These are phyloP conservation scores for Incumbomyces delicatus DNA, from an alignment of 2,329 filamentous ascomycete genomes.

Conservation along the genomic window DNA sequence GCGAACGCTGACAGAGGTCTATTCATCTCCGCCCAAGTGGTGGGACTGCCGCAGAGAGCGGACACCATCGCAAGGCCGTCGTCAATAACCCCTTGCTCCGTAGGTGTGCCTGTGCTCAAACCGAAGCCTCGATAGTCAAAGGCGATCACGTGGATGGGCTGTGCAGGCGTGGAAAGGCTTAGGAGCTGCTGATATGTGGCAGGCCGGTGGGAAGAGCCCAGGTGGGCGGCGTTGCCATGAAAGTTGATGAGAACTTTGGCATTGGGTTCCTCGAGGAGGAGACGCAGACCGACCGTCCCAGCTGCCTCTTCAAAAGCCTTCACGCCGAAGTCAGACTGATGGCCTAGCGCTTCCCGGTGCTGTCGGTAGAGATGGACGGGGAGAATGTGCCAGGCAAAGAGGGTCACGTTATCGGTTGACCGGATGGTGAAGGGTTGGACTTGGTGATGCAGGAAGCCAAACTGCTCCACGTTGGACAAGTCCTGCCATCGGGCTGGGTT, in stretches of 20 bases:
- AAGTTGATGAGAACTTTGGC: slow-evolving; percentile 48
- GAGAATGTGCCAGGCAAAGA: slow-evolving; percentile 87
- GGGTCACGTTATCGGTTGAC: slow-evolving; percentile 63
- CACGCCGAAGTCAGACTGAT: slow-evolving; percentile 22
- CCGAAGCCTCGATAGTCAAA: slow-evolving; percentile 65
- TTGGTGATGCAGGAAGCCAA: slow-evolving; percentile 40
- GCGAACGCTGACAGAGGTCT: slow-evolving; percentile 22
- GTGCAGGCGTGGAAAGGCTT: slow-evolving; percentile 54
- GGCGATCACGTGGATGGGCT: slow-evolving; percentile 63
- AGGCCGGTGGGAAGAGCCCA: slow-evolving; percentile 69
- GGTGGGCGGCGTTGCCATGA: slow-evolving; percentile 67
- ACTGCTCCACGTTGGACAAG: slow-evolving; percentile 22
- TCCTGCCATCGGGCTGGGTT: slow-evolving; percentile 64
- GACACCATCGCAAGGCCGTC: slow-evolving; percentile 67
- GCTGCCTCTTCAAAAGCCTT: slow-evolving; percentile 33
- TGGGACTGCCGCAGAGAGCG: slow-evolving; percentile 40
- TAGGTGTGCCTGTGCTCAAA: slow-evolving; percentile 59
- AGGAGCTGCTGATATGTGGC: slow-evolving; percentile 69
- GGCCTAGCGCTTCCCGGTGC: slow-evolving; percentile 58
- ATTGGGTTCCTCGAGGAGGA: slow-evolving; percentile 42
- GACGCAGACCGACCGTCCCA: slow-evolving; percentile 39
- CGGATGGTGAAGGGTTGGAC: slow-evolving; percentile 72
- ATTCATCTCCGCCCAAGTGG: slow-evolving; percentile 28
- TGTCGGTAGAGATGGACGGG: slow-evolving; percentile 66
- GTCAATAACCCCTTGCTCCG: slow-evolving; percentile 68